Conservation (phyloP, 1,139 yeast species). For the Suhomyces bolitotheri region DNA sequence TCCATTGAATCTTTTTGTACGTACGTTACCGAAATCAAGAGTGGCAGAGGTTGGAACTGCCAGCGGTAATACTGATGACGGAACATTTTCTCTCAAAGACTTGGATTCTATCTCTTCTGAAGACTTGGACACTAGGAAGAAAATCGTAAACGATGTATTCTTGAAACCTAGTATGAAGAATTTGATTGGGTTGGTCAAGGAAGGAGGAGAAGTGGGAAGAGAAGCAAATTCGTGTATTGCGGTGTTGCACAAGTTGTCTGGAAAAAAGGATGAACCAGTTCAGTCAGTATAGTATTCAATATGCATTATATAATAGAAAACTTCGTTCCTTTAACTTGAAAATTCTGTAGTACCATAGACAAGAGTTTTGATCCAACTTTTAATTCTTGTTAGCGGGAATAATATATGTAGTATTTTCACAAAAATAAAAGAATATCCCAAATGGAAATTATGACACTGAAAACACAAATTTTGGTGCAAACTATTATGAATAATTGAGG, state of each 20-base stretch:
- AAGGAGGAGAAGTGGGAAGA: conserved; percentile 76
- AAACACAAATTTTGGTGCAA: too few relatives aligned
- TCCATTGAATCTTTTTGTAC: conserved; percentile 53
- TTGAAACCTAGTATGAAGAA: conserved; percentile 51
- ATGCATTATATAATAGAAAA: conserved; percentile 4
- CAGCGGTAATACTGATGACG: conserved; percentile 22
- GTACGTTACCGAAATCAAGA: conserved; percentile 29
- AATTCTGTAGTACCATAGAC: not conserved
- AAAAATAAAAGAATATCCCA: too few relatives aligned
- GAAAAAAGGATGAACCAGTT: not conserved
- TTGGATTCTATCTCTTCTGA: conserved; percentile 44
- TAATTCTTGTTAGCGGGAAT: too few relatives aligned
- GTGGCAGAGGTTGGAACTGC: conserved; percentile 5
- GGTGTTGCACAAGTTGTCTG: conserved; percentile 16
- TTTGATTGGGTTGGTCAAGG: conserved; percentile 54
- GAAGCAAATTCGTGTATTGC: conserved; percentile 45
- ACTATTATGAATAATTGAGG: too few relatives aligned
- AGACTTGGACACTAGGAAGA: conserved; percentile 63
- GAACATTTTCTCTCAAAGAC: conserved; percentile 30
- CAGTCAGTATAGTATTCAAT: conserved; percentile 1
- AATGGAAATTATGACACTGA: too few relatives aligned
- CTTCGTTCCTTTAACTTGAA: too few relatives aligned
- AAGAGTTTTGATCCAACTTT: too few relatives aligned
- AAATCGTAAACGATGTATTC: conserved; percentile 56
- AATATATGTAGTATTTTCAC: too few relatives aligned